These are phyloP conservation scores for Diplodia sapinea DNA, from an alignment of 2,329 filamentous ascomycete genomes.

Conservation along the genomic window DNA sequence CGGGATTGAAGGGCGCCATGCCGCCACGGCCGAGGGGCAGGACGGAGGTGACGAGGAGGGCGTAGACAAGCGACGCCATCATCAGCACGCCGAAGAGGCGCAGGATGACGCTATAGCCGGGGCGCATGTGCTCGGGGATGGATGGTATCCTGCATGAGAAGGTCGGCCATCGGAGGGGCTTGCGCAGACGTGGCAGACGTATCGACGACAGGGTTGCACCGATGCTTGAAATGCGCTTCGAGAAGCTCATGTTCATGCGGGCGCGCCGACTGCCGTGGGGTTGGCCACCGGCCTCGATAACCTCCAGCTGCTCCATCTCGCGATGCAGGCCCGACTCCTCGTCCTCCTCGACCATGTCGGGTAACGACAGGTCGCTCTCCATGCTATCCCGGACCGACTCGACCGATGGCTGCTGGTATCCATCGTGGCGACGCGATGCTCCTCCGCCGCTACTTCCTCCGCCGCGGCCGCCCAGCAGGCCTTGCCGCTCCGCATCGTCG, in stretches of 20 bases:
- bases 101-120: slow-evolving; percentile 70
- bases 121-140: slow-evolving; percentile 55
- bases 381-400: slow-evolving; percentile 74
- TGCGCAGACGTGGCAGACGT: slow-evolving; percentile 50
- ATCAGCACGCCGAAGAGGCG: slow-evolving; percentile 76
- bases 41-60: slow-evolving; percentile 84
- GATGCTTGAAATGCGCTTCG: slow-evolving; percentile 63
- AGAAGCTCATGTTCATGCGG: slow-evolving; percentile 54
- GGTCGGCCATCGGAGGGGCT: slow-evolving; percentile 38
- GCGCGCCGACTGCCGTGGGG: slow-evolving; percentile 37
- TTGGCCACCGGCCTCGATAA: slow-evolving; percentile 45
- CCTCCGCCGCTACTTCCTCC: slow-evolving; percentile 27
- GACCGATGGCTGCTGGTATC: slow-evolving; percentile 73
- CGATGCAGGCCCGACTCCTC: slow-evolving; percentile 67
- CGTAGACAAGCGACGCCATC: slow-evolving; percentile 78
- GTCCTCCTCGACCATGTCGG: slow-evolving; percentile 58
- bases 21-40: slow-evolving; percentile 72
- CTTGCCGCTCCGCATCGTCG: slow-evolving; percentile 77
- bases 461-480: slow-evolving; percentile 62
- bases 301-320: slow-evolving; percentile 77
- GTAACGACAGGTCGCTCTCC: slow-evolving; percentile 58
- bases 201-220: slow-evolving; percentile 64
- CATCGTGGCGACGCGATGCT: slow-evolving; percentile 44
- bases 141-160: slow-evolving; percentile 45
- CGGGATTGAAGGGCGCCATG: slow-evolving; percentile 78